Evolutionary conservation across 495 filamentous ascomycete genomes (phyloP), one percentile per base, ranked within the genome.

Genomic region (Rhypophila decipiens): DNA sequence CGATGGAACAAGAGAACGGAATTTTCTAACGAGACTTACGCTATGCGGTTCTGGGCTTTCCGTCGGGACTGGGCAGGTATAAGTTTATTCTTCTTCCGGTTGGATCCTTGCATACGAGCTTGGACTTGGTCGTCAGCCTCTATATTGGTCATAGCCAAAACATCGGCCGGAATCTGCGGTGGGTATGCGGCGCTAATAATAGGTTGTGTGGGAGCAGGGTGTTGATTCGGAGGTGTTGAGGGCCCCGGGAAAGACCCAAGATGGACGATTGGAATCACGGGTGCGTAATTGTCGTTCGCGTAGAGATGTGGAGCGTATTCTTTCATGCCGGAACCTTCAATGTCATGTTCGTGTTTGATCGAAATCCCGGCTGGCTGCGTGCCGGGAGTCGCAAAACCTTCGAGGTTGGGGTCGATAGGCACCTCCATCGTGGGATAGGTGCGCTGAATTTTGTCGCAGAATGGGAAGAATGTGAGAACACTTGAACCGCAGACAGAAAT

Each of bases 11-110:
- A 24, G 17, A 18, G n/a, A 35, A 23, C 15, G 18, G 40, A 44
- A 27, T 37, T 40, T 50, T 47, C 49, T 27, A 50, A 36, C 51
- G 19, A 55, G 52, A 82, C 87, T 61, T 84, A 97, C 91, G 91
- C 91, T 68, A 90, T 89, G 62, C 93, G 76, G 53, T 98, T 98
- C 69, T 98, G 91, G 40, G 87, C 91, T 68, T 98, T 98, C 52
- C 93, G 80, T 65, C 88, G 75, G 23, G 78, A 86, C 61, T 95
- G 88, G 20, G 87, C 86, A 1, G 88, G 88, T 24, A 81, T 88
- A 58, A 83, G 61, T 31, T 77, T 74, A 21, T 69, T 87, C 75
- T 70, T 70, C 4, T 74, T 71, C 49, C 70, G 73, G 52, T 73
- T 68, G 20, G 70, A 73, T n/a, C 61, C 67, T 42, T 64, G 64